A percentile compares a stretch with the other conserved stretches of the same genome.
These are phyloP conservation scores for Pseudopyricularia cyperi DNA, from an alignment of 2,329 filamentous ascomycete species.

Conservation along the genomic window DNA sequence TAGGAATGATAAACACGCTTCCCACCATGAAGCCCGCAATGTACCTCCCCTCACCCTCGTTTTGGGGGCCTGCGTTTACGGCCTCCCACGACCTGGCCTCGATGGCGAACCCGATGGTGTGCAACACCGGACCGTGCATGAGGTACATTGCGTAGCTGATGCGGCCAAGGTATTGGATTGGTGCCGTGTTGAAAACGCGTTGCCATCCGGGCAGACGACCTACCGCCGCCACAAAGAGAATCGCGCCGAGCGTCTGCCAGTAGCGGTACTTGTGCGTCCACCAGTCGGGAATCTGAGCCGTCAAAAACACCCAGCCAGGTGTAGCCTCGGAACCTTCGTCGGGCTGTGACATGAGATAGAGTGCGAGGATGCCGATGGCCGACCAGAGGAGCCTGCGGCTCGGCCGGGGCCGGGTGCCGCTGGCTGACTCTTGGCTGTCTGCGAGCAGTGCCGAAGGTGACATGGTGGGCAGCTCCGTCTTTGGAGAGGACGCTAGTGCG, in stretches of 20 bases:
- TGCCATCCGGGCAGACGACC: slow-evolving; percentile 45
- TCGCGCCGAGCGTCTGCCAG: slow-evolving; percentile 41
- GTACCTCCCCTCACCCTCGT: slow-evolving; percentile 18
- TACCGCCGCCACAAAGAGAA: slow-evolving; percentile 39
- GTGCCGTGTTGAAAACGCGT: slow-evolving; percentile 41
- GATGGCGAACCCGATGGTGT: slow-evolving; percentile 40
- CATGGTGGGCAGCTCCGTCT: not conserved
- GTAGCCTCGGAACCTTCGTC: slow-evolving; percentile 26
- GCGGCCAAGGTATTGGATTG: slow-evolving; percentile 49
- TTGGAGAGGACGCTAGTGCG: not conserved
- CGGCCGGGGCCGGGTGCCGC: slow-evolving; percentile 31
- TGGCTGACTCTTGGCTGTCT: not conserved
- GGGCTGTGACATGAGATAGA: slow-evolving; percentile 39
- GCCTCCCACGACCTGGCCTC: slow-evolving; percentile 28
- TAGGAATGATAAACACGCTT: slow-evolving; percentile 42
- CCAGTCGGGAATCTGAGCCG: slow-evolving; percentile 32
- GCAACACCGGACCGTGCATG: slow-evolving; percentile 49
- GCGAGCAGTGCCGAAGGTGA: too few species aligned
- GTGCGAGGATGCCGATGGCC: slow-evolving; percentile 28
- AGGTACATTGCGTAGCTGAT: slow-evolving; percentile 52
- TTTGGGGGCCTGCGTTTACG: slow-evolving; percentile 30
- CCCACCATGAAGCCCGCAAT: slow-evolving; percentile 47
- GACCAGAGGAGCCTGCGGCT: slow-evolving; percentile 30
- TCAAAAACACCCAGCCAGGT: slow-evolving; percentile 38
- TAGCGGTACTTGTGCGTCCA: slow-evolving; percentile 38